These are phyloP conservation scores for Thielaviopsis cerberus DNA, from an alignment of 2,329 filamentous ascomycete species.

Conservation along the genomic window DNA sequence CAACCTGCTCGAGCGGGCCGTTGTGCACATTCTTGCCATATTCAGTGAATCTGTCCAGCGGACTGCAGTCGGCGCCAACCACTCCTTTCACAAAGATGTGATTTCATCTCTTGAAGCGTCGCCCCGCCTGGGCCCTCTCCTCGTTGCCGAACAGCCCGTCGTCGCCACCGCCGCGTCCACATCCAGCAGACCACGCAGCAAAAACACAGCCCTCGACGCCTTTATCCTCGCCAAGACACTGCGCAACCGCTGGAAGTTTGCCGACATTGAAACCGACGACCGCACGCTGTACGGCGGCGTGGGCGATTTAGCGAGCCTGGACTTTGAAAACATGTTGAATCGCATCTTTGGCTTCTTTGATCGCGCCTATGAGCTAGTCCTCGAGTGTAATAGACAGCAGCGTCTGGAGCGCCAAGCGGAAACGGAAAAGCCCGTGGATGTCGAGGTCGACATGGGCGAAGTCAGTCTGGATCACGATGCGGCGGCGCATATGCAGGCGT, in stretches of 20 bases:
- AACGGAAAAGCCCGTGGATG: background rate
- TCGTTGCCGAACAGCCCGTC: background rate
- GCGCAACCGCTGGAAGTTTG: slow-evolving; percentile 55
- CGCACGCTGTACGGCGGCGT: slow-evolving; percentile 10
- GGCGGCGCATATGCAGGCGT: slow-evolving; percentile 22
- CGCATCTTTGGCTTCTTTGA: slow-evolving; percentile 41
- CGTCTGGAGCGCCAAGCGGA: background rate
- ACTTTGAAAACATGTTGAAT: slow-evolving; percentile 40
- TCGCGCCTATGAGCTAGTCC: slow-evolving; percentile 33
- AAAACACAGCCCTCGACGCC: slow-evolving; percentile 28
- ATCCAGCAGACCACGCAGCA: background rate
- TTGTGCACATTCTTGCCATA: slow-evolving; percentile 47
- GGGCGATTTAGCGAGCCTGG: slow-evolving; percentile 36
- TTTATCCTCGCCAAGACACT: slow-evolving; percentile 50
- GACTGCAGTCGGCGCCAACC: slow-evolving; percentile 16
- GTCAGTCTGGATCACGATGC: background rate
- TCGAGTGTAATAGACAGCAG: slow-evolving; percentile 22
- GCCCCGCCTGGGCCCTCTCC: slow-evolving; percentile 30
- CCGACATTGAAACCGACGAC: slow-evolving; percentile 26
- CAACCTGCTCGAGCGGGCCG: slow-evolving; percentile 49
- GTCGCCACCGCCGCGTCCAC: background rate
- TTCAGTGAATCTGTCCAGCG: slow-evolving; percentile 34
- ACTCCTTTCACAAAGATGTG: slow-evolving; percentile 53
- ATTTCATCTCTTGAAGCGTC: slow-evolving; percentile 40
- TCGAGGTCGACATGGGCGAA: background rate